These are phyloP conservation scores for Paramecium octaurelia DNA, from an alignment of 73 alveolate species.

Conservation along the genomic window DNA sequence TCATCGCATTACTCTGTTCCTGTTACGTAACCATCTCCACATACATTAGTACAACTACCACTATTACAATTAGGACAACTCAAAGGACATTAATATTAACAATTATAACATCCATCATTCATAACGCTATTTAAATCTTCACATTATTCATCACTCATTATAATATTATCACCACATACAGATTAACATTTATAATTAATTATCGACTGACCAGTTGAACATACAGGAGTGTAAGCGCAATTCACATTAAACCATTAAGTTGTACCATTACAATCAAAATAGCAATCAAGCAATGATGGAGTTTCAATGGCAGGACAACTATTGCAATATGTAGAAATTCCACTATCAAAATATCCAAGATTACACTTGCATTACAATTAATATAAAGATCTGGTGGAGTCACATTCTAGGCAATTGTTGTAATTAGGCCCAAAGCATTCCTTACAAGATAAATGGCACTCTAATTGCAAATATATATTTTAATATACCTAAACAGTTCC, in stretches of 20 bases:
- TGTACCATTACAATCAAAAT: neutral
- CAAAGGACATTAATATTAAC: neutral
- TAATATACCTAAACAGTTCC: neutral
- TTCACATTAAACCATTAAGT: neutral
- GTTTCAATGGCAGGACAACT: neutral
- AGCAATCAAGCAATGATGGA: neutral
- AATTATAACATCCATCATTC: slow-evolving; percentile 37
- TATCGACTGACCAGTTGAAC: neutral
- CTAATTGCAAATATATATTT: neutral
- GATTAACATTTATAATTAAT: neutral
- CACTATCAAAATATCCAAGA: neutral
- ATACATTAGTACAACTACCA: neutral
- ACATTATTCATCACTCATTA: neutral
- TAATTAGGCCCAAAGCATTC: neutral
- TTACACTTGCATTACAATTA: neutral
- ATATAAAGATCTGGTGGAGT: neutral
- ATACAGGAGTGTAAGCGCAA: neutral
- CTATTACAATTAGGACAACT: neutral
- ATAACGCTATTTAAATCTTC: slow-evolving; percentile 21
- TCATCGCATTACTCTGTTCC: neutral
- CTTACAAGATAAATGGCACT: neutral
- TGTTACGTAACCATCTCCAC: neutral
- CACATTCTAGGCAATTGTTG: neutral
- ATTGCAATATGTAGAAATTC: neutral
- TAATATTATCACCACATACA: neutral